Percentiles rank a stretch among this genome's conserved stretches.
These are phyloP conservation scores for Macrolepiota dolichaula DNA, from an alignment of 768 basidiomycete genomes.

Conservation along the genomic window DNA sequence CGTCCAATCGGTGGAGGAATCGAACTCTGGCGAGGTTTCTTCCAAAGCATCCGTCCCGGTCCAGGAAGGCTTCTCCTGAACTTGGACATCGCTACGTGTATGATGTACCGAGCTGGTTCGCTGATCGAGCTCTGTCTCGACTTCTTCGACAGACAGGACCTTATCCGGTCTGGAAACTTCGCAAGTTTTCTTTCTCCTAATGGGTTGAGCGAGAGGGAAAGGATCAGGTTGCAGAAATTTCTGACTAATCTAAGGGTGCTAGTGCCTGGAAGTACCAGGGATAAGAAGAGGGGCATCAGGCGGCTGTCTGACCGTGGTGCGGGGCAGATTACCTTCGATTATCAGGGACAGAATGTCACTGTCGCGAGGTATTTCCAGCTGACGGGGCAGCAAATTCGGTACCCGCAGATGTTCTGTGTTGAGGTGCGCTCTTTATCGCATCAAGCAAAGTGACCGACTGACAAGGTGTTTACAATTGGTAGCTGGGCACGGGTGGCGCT, in stretches of 20 bases:
- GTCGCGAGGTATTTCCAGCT: slow-evolving; percentile 36
- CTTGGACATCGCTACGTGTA: slow-evolving; percentile 73
- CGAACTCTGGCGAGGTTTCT: slow-evolving; percentile 75
- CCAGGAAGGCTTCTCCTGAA: slow-evolving; percentile 66
- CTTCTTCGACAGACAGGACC: slow-evolving; percentile 30
- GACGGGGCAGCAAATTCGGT: slow-evolving; percentile 31
- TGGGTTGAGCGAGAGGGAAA: slow-evolving; percentile 46
- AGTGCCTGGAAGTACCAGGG: slow-evolving; percentile 21
- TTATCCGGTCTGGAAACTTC: slow-evolving; percentile 13
- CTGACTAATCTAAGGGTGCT: slow-evolving; percentile 30
- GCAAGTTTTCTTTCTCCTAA: slow-evolving; percentile 33
- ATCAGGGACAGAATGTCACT: slow-evolving; percentile 41
- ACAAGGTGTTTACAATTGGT: neutral
- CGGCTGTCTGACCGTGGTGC: slow-evolving; percentile 53
- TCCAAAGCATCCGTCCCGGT: slow-evolving; percentile 73
- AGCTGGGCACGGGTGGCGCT: slow-evolving; percentile 58
- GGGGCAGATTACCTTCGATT: slow-evolving; percentile 39
- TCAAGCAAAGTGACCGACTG: neutral
- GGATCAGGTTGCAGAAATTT: slow-evolving; percentile 37
- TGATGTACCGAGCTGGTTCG: slow-evolving; percentile 67
- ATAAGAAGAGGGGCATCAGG: slow-evolving; percentile 47
- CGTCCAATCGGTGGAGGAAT: slow-evolving; percentile 58
- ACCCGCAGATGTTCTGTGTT: slow-evolving; percentile 51
- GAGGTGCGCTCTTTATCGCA: slow-evolving; percentile 36
- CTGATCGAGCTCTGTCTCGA: slow-evolving; percentile 59